A percentile compares a stretch with the other conserved stretches of the same genome.
Evolutionary conservation across 2,329 filamentous ascomycete species (phyloP).

Genomic region (Claviceps spartinae): DNA sequence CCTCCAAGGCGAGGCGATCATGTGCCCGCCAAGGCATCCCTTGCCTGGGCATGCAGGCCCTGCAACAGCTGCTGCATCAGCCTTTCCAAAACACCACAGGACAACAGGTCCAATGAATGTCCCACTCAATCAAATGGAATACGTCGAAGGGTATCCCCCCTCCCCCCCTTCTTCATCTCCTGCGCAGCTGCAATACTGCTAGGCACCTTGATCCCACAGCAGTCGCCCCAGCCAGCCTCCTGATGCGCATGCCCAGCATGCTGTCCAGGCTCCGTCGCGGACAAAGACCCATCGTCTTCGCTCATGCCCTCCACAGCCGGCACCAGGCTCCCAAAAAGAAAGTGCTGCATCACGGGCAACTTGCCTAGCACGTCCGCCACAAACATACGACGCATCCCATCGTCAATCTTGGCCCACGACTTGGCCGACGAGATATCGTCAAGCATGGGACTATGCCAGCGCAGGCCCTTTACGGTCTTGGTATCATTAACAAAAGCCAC

Average conservation of each 20-base stretch:
- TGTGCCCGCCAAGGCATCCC: too few relatives aligned
- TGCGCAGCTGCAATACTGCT: slow-evolving; percentile 84
- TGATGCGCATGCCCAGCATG: slow-evolving; percentile 50
- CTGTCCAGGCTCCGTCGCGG: slow-evolving; percentile 29
- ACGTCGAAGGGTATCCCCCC: slow-evolving; percentile 47
- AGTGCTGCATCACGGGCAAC: slow-evolving; percentile 96
- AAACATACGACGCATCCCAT: slow-evolving; percentile 95
- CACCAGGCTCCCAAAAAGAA: slow-evolving; percentile 78
- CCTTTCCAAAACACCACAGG: not conserved
- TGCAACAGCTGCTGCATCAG: not conserved
- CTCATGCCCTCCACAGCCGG: slow-evolving; percentile 75
- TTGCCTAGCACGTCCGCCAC: slow-evolving; percentile 84
- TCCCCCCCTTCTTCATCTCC: slow-evolving; percentile 67
- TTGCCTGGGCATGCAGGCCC: not conserved
- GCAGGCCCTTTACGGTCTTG: slow-evolving; percentile 84
- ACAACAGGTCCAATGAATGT: not conserved
- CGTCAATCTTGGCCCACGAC: slow-evolving; percentile 84
- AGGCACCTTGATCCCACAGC: slow-evolving; percentile 94
- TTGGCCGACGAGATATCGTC: slow-evolving; percentile 91
- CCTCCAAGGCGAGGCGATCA: too few relatives aligned
- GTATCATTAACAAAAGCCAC: slow-evolving; percentile 90
- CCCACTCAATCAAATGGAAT: slow-evolving; percentile 62
- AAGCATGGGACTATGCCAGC: slow-evolving; percentile 97
- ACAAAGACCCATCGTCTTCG: slow-evolving; percentile 38
- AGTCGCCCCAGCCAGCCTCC: slow-evolving; percentile 75